phyloP scores from a whole-genome alignment of 495 filamentous ascomycete genomes.

The Tuber melanosporum region DNA sequence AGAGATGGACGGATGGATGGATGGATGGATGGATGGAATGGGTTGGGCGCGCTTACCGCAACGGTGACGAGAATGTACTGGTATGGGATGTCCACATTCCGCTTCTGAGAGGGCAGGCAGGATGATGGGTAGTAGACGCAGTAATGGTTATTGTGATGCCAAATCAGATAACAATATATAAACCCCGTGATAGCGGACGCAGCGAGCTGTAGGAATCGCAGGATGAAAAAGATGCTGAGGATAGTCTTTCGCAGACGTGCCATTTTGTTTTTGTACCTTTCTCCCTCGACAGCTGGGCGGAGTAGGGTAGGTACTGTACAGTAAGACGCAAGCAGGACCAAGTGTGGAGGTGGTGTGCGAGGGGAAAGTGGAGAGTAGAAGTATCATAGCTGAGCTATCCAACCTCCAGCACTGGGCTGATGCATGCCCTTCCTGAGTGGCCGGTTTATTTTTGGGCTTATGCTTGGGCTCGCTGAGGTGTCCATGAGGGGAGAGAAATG shows the following conservation, averaged over 20 bases:
- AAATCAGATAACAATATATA: constrained; percentile 11
- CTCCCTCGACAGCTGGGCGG: neutral
- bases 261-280: neutral
- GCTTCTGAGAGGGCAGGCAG: neutral
- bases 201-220: constrained; percentile 9
- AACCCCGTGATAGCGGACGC: constrained; percentile 10
- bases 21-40: neutral
- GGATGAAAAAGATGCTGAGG: constrained; percentile 4
- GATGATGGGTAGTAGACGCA: neutral
- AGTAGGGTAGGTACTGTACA: too few relatives aligned
- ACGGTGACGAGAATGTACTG: constrained; percentile 11
- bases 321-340: neutral
- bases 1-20: too few relatives aligned
- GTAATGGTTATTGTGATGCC: constrained; percentile 10
- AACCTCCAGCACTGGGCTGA: neutral
- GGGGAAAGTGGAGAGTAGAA: neutral
- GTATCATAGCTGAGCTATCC: neutral
- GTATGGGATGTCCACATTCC: neutral
- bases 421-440: neutral
- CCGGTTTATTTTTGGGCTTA: neutral
- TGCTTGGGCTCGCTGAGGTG: neutral
- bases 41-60: neutral
- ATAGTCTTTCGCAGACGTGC: neutral
- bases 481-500: neutral
- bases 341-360: neutral